Conservation (phyloP, 768 basidiomycete genomes). For the Thelephora ganbajun region DNA sequence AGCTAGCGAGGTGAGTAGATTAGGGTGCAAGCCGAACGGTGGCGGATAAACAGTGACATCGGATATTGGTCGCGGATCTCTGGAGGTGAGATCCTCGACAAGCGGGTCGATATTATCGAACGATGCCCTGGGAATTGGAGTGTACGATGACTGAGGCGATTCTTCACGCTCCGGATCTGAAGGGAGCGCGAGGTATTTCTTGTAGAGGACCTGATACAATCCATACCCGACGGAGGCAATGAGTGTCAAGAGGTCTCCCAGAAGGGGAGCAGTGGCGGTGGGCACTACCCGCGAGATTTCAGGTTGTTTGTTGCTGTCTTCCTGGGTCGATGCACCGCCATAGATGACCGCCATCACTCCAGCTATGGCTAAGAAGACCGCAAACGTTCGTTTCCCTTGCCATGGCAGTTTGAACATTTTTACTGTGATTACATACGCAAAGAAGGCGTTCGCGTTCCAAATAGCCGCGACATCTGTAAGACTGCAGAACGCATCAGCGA, state of each 20-base stretch:
- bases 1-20: conserved; percentile 67
- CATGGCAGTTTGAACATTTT: conserved; percentile 48
- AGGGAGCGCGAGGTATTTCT: conserved; percentile 59
- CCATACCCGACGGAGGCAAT: conserved; percentile 60
- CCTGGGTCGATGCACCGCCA: conserved; percentile 29
- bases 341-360: conserved; percentile 79
- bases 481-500: conserved; percentile 21
- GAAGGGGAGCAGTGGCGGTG: conserved; percentile 35
- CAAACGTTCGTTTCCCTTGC: conserved; percentile 48
- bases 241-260: conserved; percentile 66
- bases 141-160: conserved; percentile 23
- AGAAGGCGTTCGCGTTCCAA: conserved; percentile 87
- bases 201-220: conserved; percentile 77
- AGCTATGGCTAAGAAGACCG: conserved; percentile 67
- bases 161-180: conserved; percentile 40
- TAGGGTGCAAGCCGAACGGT: conserved; percentile 78
- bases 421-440: conserved; percentile 80
- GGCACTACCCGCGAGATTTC: not conserved
- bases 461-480: conserved; percentile 69
- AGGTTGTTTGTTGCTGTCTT: not conserved
- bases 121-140: conserved; percentile 7
- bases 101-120: conserved; percentile 10
- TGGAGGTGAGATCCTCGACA: not conserved
- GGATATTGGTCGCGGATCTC: not conserved
- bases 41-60: conserved; percentile 29